Conservation (phyloP, 2,329 filamentous ascomycete species). For the Exophiala dermatitidis region DNA sequence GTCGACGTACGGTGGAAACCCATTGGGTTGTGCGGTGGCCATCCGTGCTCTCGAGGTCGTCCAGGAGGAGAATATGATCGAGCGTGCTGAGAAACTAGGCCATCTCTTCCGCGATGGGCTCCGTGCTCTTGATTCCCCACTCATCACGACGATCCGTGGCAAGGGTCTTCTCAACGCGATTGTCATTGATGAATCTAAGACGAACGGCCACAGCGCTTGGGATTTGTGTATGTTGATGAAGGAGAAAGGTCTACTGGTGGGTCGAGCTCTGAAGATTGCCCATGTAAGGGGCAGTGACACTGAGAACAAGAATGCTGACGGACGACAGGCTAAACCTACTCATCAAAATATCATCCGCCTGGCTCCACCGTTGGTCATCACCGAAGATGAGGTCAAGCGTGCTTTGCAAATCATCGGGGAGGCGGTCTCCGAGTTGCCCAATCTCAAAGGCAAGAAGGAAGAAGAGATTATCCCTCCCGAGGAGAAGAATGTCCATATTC, state of each 20-base stretch:
- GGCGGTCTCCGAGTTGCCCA: constrained; percentile 73
- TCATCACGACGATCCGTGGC: constrained; percentile 76
- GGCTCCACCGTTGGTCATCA: constrained; percentile 92
- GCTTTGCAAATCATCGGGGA: constrained; percentile 74
- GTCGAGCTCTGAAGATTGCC: constrained; percentile 35
- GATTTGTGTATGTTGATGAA: constrained; percentile 94
- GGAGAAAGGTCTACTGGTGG: constrained; percentile 84
- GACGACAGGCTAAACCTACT: constrained; percentile 80
- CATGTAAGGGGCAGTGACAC: neutral
- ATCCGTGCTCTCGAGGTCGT: constrained; percentile 92
- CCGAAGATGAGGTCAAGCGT: constrained; percentile 72
- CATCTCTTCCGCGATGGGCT: constrained; percentile 76
- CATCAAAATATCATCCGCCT: constrained; percentile 98
- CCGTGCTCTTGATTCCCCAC: constrained; percentile 64
- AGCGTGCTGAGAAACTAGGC: constrained; percentile 72
- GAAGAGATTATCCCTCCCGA: constrained; percentile 50
- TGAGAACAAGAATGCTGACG: constrained; percentile 8
- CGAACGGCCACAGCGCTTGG: constrained; percentile 83
- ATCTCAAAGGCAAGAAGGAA: constrained; percentile 50
- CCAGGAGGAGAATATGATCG: constrained; percentile 80
- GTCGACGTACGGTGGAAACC: constrained; percentile 97
- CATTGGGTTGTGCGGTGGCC: constrained; percentile 87
- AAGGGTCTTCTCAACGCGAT: constrained; percentile 95
- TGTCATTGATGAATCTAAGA: constrained; percentile 84
- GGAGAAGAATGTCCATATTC: constrained; percentile 57